A percentile compares a stretch with the other conserved stretches of the same genome.
These are phyloP conservation scores for Lepiota brunneoincarnata DNA, from an alignment of 768 basidiomycete genomes.

Conservation along the genomic window DNA sequence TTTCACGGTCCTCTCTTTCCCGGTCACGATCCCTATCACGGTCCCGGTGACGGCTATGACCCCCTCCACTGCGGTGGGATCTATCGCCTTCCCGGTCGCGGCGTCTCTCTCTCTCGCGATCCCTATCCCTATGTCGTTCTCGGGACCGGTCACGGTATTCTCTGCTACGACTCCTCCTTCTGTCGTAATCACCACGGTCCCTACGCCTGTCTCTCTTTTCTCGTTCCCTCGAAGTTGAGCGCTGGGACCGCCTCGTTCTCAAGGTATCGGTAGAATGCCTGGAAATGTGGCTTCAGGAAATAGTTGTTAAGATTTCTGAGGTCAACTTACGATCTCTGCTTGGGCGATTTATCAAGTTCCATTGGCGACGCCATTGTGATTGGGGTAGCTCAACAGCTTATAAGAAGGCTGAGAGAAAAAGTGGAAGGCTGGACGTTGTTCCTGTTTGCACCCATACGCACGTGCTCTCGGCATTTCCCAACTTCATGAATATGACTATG, in stretches of 20 bases:
- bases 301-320: background rate
- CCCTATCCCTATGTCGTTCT: constrained; percentile 49
- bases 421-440: constrained; percentile 6
- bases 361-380: constrained; percentile 49
- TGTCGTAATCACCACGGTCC: constrained; percentile 51
- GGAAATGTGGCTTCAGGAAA: constrained; percentile 38
- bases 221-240: constrained; percentile 66
- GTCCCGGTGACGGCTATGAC: constrained; percentile 46
- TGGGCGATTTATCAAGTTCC: constrained; percentile 62
- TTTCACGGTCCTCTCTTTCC: constrained; percentile 48
- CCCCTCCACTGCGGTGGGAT: constrained; percentile 46
- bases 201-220: constrained; percentile 55
- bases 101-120: constrained; percentile 47
- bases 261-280: constrained; percentile 78
- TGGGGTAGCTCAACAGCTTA: constrained; percentile 12
- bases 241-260: constrained; percentile 68
- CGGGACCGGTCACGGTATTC: constrained; percentile 59
- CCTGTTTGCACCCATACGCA: constrained; percentile 6
- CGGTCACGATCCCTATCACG: constrained; percentile 54
- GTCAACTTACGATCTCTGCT: constrained; percentile 55
- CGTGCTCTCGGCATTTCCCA: constrained; percentile 6
- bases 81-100: constrained; percentile 51
- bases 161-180: constrained; percentile 60
- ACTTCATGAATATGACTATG: constrained; percentile 2
- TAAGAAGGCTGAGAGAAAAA: constrained; percentile 8